Percentiles rank a stretch among this genome's conserved stretches.
Conservation (phyloP, 1,139 yeast genomes). For the Suhomyces wounanorum region DNA sequence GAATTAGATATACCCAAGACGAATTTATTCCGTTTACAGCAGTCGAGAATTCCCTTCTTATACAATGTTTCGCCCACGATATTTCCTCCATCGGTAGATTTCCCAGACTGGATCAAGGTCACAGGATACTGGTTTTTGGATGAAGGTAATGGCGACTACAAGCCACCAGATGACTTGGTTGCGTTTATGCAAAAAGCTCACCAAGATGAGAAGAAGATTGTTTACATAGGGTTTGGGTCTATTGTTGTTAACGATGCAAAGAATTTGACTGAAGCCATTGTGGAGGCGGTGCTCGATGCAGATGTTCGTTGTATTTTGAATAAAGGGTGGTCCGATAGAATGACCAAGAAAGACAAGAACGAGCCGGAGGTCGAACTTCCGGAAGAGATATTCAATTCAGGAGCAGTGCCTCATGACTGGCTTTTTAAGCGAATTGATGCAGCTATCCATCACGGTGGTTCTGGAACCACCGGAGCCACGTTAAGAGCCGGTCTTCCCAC, state of each 20-base stretch:
- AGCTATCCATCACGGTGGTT: conserved; percentile 97
- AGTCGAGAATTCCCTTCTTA: conserved; percentile 79
- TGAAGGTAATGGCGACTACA: conserved; percentile 61
- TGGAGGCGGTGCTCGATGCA: conserved; percentile 74
- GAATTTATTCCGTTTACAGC: conserved; percentile 68
- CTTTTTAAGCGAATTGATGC: conserved; percentile 85
- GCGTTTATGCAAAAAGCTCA: conserved; percentile 68
- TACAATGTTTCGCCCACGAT: conserved; percentile 87
- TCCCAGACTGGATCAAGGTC: conserved; percentile 90
- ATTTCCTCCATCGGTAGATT: conserved; percentile 90
- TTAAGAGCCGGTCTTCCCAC: conserved; percentile 86
- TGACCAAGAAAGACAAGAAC: conserved; percentile 33
- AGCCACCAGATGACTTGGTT: conserved; percentile 62
- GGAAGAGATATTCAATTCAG: conserved; percentile 64
- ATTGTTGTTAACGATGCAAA: conserved; percentile 85
- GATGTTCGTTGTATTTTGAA: conserved; percentile 85
- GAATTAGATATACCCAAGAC: conserved; percentile 68
- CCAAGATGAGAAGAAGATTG: conserved; percentile 63
- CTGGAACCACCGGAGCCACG: conserved; percentile 96
- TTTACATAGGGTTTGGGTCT: conserved; percentile 94
- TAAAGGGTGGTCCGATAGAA: conserved; percentile 93
- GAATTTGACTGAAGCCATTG: conserved; percentile 73
- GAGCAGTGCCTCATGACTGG: conserved; percentile 92
- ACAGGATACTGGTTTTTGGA: conserved; percentile 96
- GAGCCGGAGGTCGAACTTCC: conserved; percentile 65